Percentiles rank a stretch among this genome's conserved stretches.
Evolutionary conservation across 1,284 basidiomycete species (phyloP).

Genomic region (Malassezia arunalokei): DNA sequence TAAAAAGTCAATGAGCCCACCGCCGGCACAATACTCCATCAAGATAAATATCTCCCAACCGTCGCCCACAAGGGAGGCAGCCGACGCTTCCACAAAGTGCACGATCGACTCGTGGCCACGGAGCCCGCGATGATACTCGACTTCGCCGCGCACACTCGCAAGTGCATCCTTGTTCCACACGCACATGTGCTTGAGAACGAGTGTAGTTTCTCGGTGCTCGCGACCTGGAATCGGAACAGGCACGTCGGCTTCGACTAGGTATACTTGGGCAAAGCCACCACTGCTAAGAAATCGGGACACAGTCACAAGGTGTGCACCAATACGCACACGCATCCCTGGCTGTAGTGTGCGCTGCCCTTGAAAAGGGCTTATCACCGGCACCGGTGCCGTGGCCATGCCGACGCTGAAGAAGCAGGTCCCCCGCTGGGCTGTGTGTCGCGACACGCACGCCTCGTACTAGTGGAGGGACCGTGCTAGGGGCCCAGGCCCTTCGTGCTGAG

Average conservation of each 20-base stretch:
- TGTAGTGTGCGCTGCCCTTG: constrained; percentile 16
- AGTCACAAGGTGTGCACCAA: constrained; percentile 78
- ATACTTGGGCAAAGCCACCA: constrained; percentile 97
- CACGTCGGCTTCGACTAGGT: constrained; percentile 73
- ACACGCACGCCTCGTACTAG: neutral
- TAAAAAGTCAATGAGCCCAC: constrained; percentile 98
- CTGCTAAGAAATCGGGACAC: constrained; percentile 82
- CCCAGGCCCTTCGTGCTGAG: constrained; percentile 4
- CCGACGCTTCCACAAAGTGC: constrained; percentile 74
- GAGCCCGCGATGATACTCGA: constrained; percentile 82
- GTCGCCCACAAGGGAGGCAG: constrained; percentile 53
- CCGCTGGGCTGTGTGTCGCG: neutral
- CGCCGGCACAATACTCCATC: constrained; percentile 88
- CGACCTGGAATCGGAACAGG: constrained; percentile 53
- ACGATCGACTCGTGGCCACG: constrained; percentile 66
- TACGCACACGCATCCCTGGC: constrained; percentile 71
- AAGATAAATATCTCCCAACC: constrained; percentile 90
- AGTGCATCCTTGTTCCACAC: constrained; percentile 80
- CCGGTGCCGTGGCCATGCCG: neutral
- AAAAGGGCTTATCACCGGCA: constrained; percentile 1
- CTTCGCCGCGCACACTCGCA: constrained; percentile 90
- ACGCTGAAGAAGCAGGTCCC: neutral
- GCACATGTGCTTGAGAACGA: constrained; percentile 86
- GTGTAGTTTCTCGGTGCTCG: constrained; percentile 12
- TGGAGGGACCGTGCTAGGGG: constrained; percentile 1